These are phyloP conservation scores for Boletus subcaerulescens DNA, from an alignment of 768 basidiomycete genomes.

Conservation along the genomic window DNA sequence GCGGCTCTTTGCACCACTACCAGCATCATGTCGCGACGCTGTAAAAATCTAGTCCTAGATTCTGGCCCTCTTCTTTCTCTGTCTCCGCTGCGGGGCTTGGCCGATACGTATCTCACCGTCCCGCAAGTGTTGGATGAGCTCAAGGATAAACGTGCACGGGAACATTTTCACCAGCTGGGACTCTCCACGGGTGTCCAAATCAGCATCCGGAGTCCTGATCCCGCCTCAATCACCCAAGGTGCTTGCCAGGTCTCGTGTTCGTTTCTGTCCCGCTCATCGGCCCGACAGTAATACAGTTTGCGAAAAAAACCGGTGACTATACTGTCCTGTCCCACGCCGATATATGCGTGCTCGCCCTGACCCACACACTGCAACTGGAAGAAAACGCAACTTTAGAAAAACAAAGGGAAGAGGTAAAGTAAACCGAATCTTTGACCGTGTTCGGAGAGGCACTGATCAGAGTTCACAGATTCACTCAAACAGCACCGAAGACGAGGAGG, in stretches of 20 bases:
- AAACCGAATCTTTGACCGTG: constrained; percentile 13
- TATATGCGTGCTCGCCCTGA: constrained; percentile 86
- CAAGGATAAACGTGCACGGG: constrained; percentile 81
- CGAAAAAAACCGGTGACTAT: constrained; percentile 97
- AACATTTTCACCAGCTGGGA: constrained; percentile 80
- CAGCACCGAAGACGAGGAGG: not conserved
- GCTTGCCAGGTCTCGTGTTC: constrained; percentile 16
- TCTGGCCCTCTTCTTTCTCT: constrained; percentile 89
- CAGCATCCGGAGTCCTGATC: constrained; percentile 65
- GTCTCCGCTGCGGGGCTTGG: constrained; percentile 85
- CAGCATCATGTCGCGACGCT: constrained; percentile 41
- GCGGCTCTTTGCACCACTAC: not conserved
- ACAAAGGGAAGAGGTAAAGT: constrained; percentile 30
- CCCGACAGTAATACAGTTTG: constrained; percentile 75
- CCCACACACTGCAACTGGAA: constrained; percentile 69
- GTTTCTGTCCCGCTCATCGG: constrained; percentile 13
- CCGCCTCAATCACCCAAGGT: constrained; percentile 66
- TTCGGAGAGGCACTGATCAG: not conserved
- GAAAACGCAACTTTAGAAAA: constrained; percentile 32
- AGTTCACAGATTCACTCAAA: constrained; percentile 7
- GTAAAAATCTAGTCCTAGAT: constrained; percentile 86
- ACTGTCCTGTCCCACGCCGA: constrained; percentile 88
- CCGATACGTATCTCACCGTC: constrained; percentile 81
- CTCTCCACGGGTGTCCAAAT: constrained; percentile 75
- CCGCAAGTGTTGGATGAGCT: constrained; percentile 90